A percentile compares a stretch with the other conserved stretches of the same genome.
These are phyloP conservation scores for Sarocladium brachiariae DNA, from an alignment of 2,329 filamentous ascomycete genomes.

Conservation along the genomic window DNA sequence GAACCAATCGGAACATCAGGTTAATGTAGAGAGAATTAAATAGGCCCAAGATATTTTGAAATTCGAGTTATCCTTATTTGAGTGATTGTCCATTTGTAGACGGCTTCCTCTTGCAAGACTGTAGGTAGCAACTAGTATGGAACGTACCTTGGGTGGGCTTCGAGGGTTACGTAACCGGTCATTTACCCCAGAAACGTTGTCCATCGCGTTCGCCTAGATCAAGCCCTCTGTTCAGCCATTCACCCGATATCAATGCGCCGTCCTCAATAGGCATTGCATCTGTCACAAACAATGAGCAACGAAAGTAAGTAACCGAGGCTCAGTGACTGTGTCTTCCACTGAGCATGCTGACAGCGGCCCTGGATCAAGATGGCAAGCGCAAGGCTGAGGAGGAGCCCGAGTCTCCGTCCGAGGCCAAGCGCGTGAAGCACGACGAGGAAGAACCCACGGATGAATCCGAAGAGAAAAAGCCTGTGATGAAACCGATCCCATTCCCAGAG, in stretches of 20 bases:
- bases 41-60: too few species aligned
- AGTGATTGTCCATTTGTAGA: too few species aligned
- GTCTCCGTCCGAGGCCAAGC: constrained; percentile 57
- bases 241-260: constrained; percentile 3
- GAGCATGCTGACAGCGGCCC: background rate
- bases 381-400: constrained; percentile 63
- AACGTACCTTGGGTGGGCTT: too few species aligned
- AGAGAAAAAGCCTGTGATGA: constrained; percentile 44
- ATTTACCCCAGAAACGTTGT: background rate
- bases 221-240: background rate
- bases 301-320: background rate
- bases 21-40: too few species aligned
- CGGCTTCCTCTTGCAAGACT: too few species aligned
- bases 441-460: constrained; percentile 18
- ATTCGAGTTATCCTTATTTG: too few species aligned
- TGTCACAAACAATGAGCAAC: background rate
- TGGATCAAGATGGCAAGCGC: constrained; percentile 53
- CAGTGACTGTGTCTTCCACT: background rate
- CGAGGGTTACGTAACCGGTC: too few species aligned
- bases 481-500: constrained; percentile 79
- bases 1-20: too few species aligned
- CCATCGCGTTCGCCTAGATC: background rate
- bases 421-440: constrained; percentile 47
- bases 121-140: too few species aligned
- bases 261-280: background rate